phyloP scores from a whole-genome alignment of 495 filamentous ascomycete genomes.

The Penicillium lividum region DNA sequence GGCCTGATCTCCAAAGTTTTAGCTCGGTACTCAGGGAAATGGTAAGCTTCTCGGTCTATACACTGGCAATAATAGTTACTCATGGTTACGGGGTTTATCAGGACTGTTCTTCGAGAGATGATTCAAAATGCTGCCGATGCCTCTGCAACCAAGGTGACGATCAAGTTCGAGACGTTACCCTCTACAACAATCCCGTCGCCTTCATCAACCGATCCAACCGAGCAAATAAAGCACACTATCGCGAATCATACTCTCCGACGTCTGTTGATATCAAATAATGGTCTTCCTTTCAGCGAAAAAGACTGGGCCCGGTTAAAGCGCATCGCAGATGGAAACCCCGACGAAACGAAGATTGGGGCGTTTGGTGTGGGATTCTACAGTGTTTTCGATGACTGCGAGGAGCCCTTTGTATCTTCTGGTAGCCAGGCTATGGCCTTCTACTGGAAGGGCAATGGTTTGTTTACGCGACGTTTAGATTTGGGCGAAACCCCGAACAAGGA shows the following conservation, averaged over 20 bases:
- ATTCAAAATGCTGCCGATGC: slow-evolving; percentile 98
- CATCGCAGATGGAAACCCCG: slow-evolving; percentile 97
- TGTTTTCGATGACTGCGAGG: slow-evolving; percentile 97
- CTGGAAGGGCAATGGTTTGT: slow-evolving; percentile 94
- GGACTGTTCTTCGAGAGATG: slow-evolving; percentile 79
- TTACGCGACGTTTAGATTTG: slow-evolving; percentile 77
- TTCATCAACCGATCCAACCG: slow-evolving; percentile 61
- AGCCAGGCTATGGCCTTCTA: slow-evolving; percentile 95
- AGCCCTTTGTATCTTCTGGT: slow-evolving; percentile 92
- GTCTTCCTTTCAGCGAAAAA: slow-evolving; percentile 75
- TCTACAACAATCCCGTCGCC: slow-evolving; percentile 76
- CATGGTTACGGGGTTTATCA: slow-evolving; percentile 8
- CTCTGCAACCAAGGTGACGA: slow-evolving; percentile 80
- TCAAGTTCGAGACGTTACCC: slow-evolving; percentile 86
- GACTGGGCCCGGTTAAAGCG: slow-evolving; percentile 94
- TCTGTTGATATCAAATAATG: slow-evolving; percentile 87
- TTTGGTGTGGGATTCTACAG: slow-evolving; percentile 99
- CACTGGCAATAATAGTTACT: neutral
- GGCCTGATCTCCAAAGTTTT: slow-evolving; percentile 97
- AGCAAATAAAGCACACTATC: slow-evolving; percentile 77
- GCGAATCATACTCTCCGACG: slow-evolving; percentile 80
- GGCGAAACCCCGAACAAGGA: slow-evolving; percentile 62
- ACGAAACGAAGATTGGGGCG: slow-evolving; percentile 97
- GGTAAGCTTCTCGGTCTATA: slow-evolving; percentile 39
- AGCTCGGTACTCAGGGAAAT: slow-evolving; percentile 92